These are phyloP conservation scores for Massarina eburnea DNA, from an alignment of 2,329 filamentous ascomycete genomes.

Conservation along the genomic window DNA sequence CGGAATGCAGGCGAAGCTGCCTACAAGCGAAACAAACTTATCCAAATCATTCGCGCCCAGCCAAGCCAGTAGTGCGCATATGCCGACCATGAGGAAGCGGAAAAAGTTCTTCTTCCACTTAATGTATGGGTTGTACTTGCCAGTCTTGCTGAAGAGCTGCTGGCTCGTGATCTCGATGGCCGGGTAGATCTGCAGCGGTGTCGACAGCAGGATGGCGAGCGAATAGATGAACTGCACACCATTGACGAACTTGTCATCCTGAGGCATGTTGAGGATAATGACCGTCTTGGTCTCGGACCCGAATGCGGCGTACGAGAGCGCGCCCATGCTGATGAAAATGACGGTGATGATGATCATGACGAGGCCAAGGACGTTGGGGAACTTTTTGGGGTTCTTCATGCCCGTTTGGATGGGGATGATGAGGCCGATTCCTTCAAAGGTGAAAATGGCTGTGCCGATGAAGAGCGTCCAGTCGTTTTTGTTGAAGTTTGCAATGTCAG, in stretches of 20 bases:
- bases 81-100: constrained; percentile 85
- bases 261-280: constrained; percentile 91
- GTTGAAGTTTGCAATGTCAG: constrained; percentile 92
- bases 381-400: constrained; percentile 89
- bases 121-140: constrained; percentile 97
- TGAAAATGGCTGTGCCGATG: constrained; percentile 98
- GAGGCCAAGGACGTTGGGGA: constrained; percentile 80
- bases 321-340: constrained; percentile 87
- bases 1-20: constrained; percentile 96
- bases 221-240: constrained; percentile 96
- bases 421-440: constrained; percentile 94
- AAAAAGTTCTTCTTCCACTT: constrained; percentile 99
- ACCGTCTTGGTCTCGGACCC: constrained; percentile 95
- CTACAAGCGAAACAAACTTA: constrained; percentile 95
- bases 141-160: constrained; percentile 87
- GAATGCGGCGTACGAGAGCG: constrained; percentile 92
- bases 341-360: constrained; percentile 96
- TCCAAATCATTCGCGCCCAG: constrained; percentile 89
- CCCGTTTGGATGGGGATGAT: constrained; percentile 98
- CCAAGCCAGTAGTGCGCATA: constrained; percentile 89
- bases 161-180: constrained; percentile 97
- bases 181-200: constrained; percentile 94
- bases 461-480: constrained; percentile 91
- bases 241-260: constrained; percentile 94
- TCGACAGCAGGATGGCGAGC: constrained; percentile 93